These are phyloP conservation scores for Talaromyces sp. DNA, from an alignment of 2,329 filamentous ascomycete genomes.

Conservation along the genomic window DNA sequence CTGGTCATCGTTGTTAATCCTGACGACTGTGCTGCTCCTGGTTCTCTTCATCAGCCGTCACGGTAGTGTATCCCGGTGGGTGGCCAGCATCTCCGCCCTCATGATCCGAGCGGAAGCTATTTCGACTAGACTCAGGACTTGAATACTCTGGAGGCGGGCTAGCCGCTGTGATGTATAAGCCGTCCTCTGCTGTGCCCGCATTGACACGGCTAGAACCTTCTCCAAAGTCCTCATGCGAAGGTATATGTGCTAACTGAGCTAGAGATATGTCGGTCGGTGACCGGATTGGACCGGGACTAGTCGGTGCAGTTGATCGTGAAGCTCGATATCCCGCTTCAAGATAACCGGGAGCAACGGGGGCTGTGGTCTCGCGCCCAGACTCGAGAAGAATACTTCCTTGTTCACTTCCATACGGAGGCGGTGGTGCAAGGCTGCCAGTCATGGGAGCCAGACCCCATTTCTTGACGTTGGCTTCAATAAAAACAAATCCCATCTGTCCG, in stretches of 20 bases:
- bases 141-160: conserved; percentile 48
- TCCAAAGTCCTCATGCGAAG: conserved; percentile 61
- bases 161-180: conserved; percentile 19
- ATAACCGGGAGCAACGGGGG: conserved; percentile 37
- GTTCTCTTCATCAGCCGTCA: conserved; percentile 41
- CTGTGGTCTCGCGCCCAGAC: conserved; percentile 60
- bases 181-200: conserved; percentile 21
- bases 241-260: conserved; percentile 71
- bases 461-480: conserved; percentile 99
- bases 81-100: conserved; percentile 45
- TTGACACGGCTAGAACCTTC: conserved; percentile 60
- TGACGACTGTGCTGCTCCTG: conserved; percentile 11
- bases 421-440: conserved; percentile 89
- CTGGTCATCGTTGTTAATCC: conserved; percentile 8
- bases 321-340: conserved; percentile 66
- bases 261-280: conserved; percentile 96
- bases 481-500: conserved; percentile 95
- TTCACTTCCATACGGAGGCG: conserved; percentile 93
- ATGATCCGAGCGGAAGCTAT: conserved; percentile 43
- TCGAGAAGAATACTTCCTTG: conserved; percentile 94
- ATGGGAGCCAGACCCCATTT: conserved; percentile 98
- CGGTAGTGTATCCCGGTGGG: conserved; percentile 80
- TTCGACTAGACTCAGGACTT: conserved; percentile 50
- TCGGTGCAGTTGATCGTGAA: conserved; percentile 65
- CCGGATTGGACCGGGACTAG: conserved; percentile 80